Evolutionary conservation across 139 green algal genomes (phyloP), one percentile per base, ranked within the genome.

Genomic region (Auxenochlorella protothecoides): DNA sequence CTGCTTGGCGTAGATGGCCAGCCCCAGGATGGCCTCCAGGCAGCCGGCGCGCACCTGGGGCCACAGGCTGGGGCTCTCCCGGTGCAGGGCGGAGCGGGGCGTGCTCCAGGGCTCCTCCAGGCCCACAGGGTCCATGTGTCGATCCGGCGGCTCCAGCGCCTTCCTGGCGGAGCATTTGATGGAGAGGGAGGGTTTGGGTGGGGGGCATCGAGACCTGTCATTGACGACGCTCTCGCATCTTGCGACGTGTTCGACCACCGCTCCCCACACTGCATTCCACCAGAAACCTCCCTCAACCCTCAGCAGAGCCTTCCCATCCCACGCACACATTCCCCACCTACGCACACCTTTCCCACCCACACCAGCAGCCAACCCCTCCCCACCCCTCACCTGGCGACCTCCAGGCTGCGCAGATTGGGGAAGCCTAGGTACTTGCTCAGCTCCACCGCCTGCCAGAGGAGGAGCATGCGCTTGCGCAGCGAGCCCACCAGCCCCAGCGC

Each of bases 391-490:
- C 71, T 57, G 14, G 72, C 70, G 57, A 77, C 79, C 55, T 80
- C 76, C 52, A 86, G 80, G 12, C 80, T 86, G 62, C 66, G 63
- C 4, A 73, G 10, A 16, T 81, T 75, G 51, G 80, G 80, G 51
- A 81, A 81, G 27, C 76, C 77, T 51, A 82, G 74, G 55, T 68
- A 61, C 74, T 79, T 81, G n/a, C 74, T 82, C 13, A 85, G 71
- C 72, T 92, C 86, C 12, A 86, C 65, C 0, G 85, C 83, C 55
- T 89, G 77, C 86, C 88, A 94, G 61, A 94, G 78, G 76, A 94
- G 79, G 65, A 94, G 82, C 65, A 75, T 68, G 6, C 88, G 83
- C 82, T 88, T 89, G 66, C 88, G 84, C 4, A 64, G 54, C 14
- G 66, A 78, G 0, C 87, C 87, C 10, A 88, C 83, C 63, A 86